A percentile compares a stretch with the other conserved stretches of the same genome.
phyloP scores from a whole-genome alignment of 257 asterid genomes.

The Pogostemon cablin region DNA sequence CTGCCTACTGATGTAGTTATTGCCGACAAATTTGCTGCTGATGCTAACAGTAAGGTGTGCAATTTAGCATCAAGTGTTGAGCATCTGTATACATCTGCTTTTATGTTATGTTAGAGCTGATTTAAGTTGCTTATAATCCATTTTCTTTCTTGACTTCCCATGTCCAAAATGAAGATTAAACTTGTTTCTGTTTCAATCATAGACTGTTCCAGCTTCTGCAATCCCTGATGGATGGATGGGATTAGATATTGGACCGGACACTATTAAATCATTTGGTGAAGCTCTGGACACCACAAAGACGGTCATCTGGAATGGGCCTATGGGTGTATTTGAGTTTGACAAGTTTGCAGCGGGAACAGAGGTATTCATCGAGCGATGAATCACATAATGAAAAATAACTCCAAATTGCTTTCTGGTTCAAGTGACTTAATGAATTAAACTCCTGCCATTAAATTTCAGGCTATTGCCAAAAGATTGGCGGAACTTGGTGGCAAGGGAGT shows the following conservation, averaged over 20 bases:
- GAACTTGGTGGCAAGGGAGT: constrained; percentile 91
- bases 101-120: neutral
- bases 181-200: neutral
- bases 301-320: constrained; percentile 84
- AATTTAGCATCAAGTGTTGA: neutral
- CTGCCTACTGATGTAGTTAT: constrained; percentile 75
- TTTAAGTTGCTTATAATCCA: neutral
- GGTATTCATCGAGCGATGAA: constrained; percentile 39
- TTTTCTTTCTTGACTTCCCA: neutral
- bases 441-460: constrained; percentile 37
- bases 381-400: neutral
- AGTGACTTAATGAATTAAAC: too few relatives aligned
- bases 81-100: neutral
- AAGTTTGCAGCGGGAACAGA: constrained; percentile 90
- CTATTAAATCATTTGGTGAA: constrained; percentile 65
- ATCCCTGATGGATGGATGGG: constrained; percentile 97
- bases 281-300: constrained; percentile 71
- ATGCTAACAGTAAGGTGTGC: constrained; percentile 79
- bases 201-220: constrained; percentile 76
- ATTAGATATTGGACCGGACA: constrained; percentile 79
- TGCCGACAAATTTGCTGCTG: constrained; percentile 81
- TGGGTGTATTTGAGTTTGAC: constrained; percentile 91
- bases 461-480: constrained; percentile 75
- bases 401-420: too few relatives aligned
- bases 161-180: constrained; percentile 4